Conservation (phyloP, 2,329 filamentous ascomycete genomes). For the Fusarium sp. region DNA sequence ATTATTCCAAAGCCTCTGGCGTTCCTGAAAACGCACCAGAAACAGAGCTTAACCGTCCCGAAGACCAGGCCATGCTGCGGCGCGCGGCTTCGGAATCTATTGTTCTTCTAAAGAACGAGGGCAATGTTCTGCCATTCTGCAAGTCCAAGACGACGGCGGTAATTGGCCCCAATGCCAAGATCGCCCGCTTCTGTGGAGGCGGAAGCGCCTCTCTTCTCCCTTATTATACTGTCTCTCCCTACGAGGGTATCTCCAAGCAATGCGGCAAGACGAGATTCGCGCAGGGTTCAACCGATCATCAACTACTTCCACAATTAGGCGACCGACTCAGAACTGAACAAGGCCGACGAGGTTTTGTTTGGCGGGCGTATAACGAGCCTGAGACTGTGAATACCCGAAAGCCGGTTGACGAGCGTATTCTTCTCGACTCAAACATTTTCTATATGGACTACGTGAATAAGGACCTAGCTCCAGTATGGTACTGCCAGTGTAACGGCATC, state of each 20-base stretch:
- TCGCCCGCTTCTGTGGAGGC: slow-evolving; percentile 1
- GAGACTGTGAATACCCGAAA: neutral
- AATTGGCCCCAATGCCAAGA: neutral
- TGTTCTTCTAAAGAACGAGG: neutral
- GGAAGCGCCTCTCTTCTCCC: slow-evolving; percentile 5
- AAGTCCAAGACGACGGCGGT: neutral
- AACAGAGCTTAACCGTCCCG: accelerated
- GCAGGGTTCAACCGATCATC: neutral
- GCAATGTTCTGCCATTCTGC: neutral
- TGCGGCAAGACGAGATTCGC: neutral
- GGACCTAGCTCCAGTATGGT: neutral
- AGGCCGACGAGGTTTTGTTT: neutral
- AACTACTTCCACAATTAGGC: neutral
- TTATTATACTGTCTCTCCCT: neutral
- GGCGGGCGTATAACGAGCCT: neutral
- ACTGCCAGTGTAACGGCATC: neutral
- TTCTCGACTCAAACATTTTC: neutral
- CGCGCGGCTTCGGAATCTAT: neutral
- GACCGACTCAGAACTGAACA: neutral
- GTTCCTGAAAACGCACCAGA: neutral
- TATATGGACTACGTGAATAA: neutral
- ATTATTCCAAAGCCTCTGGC: neutral
- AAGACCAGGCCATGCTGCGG: neutral
- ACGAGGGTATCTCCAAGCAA: neutral
- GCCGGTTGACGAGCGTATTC: neutral